Base-by-base conservation (phyloP, 257 asterid species). In the Primulina tabacum region DNA sequence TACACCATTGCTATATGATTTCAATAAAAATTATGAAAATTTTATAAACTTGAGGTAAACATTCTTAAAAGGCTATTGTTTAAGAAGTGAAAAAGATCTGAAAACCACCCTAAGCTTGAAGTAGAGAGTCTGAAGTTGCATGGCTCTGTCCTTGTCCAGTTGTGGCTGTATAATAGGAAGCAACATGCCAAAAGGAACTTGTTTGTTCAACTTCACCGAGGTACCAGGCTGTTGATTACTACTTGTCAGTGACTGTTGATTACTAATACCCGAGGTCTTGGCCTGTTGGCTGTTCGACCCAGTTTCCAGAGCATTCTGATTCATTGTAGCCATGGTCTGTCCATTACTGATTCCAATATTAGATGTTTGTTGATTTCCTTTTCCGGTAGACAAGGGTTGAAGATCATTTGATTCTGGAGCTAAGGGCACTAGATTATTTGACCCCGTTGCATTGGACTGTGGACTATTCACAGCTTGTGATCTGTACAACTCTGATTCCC, bases 131-230 rank as follows among this genome's bases (percentile, higher is more conserved):
- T 82, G 83, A 71, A 93, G 92, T 62, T 90, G 96, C 99, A 86
- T 80, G 24, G 90, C 89, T 79, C 96, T 88, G 70, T 90, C 97
- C 82, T 83, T 87, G 84, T 93, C 97, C 70, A 90, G 96, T 75
- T 83, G 96, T 69, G 96, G 94, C 73, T 78, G 89, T 76, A 93
- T 89, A 76, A 87, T 84, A 64, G 97, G 96, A 77, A 93, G 96
- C 85, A 93, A 75, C 89, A 87, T 62, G 68, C 91, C 97, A 80
- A 89, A 87, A 17, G 99, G 96, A 71, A 93, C 97, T 82, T 90
- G 97, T 76, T 88, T 90, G 71, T 92, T 87, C 77, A 80, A 85
- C 68, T 82, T 88, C 73, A 71, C 50, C 4, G 85, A 1, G 65
- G 68, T 67, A 47, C 77, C 82, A 64, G 81, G 35, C 76, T 81